Percentiles rank a stretch among this genome's conserved stretches.
Evolutionary conservation across 495 filamentous ascomycete species (phyloP).

Genomic region (Tuber aestivum): DNA sequence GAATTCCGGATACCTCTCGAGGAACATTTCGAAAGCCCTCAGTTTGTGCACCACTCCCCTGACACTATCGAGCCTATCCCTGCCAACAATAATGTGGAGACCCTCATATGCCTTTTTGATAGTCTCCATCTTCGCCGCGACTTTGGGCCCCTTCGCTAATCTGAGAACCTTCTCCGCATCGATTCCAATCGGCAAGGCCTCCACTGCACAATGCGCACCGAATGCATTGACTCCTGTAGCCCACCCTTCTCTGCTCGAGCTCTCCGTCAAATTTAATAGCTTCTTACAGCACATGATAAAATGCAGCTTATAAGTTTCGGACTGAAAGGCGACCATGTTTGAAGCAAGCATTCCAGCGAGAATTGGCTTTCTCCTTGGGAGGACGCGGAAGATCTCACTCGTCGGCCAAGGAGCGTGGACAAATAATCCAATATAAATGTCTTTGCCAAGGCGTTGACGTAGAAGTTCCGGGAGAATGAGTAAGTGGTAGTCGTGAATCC

Average conservation of each 20-base stretch:
- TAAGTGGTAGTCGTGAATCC: slow-evolving; percentile 88
- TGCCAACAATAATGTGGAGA: slow-evolving; percentile 89
- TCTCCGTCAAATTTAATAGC: slow-evolving; percentile 76
- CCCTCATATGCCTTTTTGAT: slow-evolving; percentile 68
- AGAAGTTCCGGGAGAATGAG: slow-evolving; percentile 79
- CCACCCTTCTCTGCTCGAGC: slow-evolving; percentile 43
- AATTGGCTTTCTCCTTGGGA: slow-evolving; percentile 78
- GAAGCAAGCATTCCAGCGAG: slow-evolving; percentile 80
- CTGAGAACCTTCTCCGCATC: slow-evolving; percentile 63
- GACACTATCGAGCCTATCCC: slow-evolving; percentile 83
- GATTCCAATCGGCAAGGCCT: slow-evolving; percentile 87
- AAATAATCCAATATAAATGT: slow-evolving; percentile 85
- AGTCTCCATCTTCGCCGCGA: slow-evolving; percentile 58
- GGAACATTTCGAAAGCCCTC: slow-evolving; percentile 83
- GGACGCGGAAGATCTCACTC: slow-evolving; percentile 83
- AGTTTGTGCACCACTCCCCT: slow-evolving; percentile 88
- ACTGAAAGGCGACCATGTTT: slow-evolving; percentile 89
- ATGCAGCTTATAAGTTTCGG: slow-evolving; percentile 83
- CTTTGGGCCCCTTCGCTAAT: slow-evolving; percentile 61
- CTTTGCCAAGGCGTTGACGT: slow-evolving; percentile 66
- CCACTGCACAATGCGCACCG: slow-evolving; percentile 77
- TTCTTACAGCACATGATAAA: slow-evolving; percentile 88
- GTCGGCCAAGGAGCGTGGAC: slow-evolving; percentile 89
- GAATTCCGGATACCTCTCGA: slow-evolving; percentile 83
- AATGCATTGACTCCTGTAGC: slow-evolving; percentile 79